Percentiles rank a stretch among this genome's conserved stretches.
Conservation (phyloP, 805 yeast genomes). For the Cyberlindnera subsufficiens region DNA sequence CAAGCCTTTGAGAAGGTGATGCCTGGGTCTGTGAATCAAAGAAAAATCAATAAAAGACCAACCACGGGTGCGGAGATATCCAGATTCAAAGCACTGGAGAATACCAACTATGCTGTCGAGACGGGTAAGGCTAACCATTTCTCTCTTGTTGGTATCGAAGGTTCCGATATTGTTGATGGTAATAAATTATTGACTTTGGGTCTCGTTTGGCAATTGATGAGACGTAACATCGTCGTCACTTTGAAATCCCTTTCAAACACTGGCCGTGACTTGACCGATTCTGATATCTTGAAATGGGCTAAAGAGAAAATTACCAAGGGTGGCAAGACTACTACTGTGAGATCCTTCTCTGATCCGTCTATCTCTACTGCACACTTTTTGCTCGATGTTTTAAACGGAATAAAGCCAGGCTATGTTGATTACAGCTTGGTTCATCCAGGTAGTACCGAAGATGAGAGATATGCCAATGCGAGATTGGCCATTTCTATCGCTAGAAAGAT, state of each 20-base stretch:
- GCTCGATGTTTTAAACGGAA: constrained; percentile 84
- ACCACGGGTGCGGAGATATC: constrained; percentile 66
- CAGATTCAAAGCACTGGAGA: constrained; percentile 92
- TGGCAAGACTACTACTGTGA: constrained; percentile 64
- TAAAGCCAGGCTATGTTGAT: constrained; percentile 97
- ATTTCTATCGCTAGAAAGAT: constrained; percentile 97
- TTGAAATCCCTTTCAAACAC: constrained; percentile 58
- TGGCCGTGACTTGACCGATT: constrained; percentile 74
- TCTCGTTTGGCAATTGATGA: constrained; percentile 97
- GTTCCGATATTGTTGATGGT: constrained; percentile 95
- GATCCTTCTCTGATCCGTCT: constrained; percentile 82
- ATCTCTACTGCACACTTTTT: constrained; percentile 75
- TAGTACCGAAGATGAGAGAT: constrained; percentile 72
- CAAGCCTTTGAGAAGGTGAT: constrained; percentile 95
- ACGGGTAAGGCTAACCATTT: constrained; percentile 89
- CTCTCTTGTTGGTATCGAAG: constrained; percentile 96
- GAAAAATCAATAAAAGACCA: constrained; percentile 82
- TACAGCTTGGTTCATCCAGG: constrained; percentile 86
- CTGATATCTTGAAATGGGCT: constrained; percentile 92
- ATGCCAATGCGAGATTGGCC: constrained; percentile 94
- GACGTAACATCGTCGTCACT: constrained; percentile 87
- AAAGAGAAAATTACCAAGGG: constrained; percentile 80
- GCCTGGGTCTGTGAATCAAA: constrained; percentile 83
- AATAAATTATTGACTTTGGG: constrained; percentile 84
- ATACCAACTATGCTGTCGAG: constrained; percentile 97